phyloP scores from a whole-genome alignment of 2,329 filamentous ascomycete species.

The Thyridium curvatum region DNA sequence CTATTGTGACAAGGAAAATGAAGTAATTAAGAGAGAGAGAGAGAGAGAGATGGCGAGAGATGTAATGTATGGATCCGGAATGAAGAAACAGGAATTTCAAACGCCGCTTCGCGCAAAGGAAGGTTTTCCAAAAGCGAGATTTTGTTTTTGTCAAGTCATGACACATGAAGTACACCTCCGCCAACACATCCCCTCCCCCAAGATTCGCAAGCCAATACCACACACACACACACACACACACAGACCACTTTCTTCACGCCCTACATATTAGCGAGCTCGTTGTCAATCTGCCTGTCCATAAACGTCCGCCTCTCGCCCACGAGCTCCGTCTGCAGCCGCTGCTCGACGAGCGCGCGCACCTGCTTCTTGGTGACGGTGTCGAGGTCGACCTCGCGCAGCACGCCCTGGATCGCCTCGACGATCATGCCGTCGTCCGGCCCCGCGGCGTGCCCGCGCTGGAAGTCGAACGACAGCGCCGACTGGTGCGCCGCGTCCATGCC shows the following conservation, averaged over 20 bases:
- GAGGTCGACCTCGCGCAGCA: constrained; percentile 81
- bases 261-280: constrained; percentile 90
- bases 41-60: neutral
- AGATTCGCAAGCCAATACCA: too few relatives aligned
- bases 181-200: too few relatives aligned
- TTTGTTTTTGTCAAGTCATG: neutral
- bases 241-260: neutral
- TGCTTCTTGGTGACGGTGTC: constrained; percentile 99
- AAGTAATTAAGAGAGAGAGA: neutral
- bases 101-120: too few relatives aligned
- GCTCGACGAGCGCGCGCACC: constrained; percentile 83
- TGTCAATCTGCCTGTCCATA: constrained; percentile 89
- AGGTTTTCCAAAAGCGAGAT: too few relatives aligned
- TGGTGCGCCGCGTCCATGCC: constrained; percentile 34
- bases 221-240: too few relatives aligned
- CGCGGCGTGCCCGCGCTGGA: constrained; percentile 44
- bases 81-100: neutral
- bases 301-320: constrained; percentile 80
- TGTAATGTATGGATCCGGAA: neutral
- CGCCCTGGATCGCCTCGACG: constrained; percentile 74
- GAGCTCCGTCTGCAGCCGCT: constrained; percentile 85
- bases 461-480: constrained; percentile 52
- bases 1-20: too few relatives aligned
- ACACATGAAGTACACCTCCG: neutral
- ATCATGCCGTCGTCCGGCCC: constrained; percentile 78